A percentile compares a stretch with the other conserved stretches of the same genome.
Evolutionary conservation across 352 stramenopile species (phyloP).

Genomic region (Phytophthora syringae): DNA sequence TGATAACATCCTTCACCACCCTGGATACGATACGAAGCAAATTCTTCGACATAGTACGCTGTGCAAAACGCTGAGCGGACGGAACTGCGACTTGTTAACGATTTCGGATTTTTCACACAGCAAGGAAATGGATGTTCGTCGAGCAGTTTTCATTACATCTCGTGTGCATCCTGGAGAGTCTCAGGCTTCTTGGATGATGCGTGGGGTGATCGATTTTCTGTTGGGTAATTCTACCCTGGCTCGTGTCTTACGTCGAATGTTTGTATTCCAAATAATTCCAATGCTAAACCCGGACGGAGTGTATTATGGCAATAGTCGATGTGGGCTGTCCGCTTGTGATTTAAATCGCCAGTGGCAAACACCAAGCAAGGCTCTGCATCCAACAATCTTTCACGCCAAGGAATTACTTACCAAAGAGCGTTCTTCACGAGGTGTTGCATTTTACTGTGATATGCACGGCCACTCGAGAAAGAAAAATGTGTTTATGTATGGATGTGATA

Average conservation of each 20-base stretch:
- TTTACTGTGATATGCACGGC: slow-evolving; percentile 93
- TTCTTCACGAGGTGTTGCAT: slow-evolving; percentile 61
- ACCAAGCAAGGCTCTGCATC: slow-evolving; percentile 70
- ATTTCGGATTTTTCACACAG: slow-evolving; percentile 63
- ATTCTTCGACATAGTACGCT: slow-evolving; percentile 60
- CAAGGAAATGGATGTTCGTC: slow-evolving; percentile 43
- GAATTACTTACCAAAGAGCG: slow-evolving; percentile 70
- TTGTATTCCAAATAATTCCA: slow-evolving; percentile 93
- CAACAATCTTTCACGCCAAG: slow-evolving; percentile 92
- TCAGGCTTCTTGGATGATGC: slow-evolving; percentile 95
- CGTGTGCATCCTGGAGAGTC: slow-evolving; percentile 92
- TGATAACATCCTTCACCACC: slow-evolving; percentile 33
- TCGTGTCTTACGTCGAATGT: slow-evolving; percentile 79
- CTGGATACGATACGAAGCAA: slow-evolving; percentile 1
- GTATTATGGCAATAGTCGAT: slow-evolving; percentile 93
- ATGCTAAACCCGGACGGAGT: slow-evolving; percentile 96
- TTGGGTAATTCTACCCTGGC: slow-evolving; percentile 66
- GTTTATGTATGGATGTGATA: slow-evolving; percentile 96
- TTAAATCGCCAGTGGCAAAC: slow-evolving; percentile 91
- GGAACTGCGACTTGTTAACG: slow-evolving; percentile 75
- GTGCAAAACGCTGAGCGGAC: slow-evolving; percentile 64
- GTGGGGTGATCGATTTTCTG: slow-evolving; percentile 92
- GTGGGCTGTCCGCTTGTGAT: slow-evolving; percentile 80
- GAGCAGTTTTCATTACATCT: slow-evolving; percentile 82
- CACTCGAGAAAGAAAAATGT: slow-evolving; percentile 94